Evolutionary conservation across 1,139 yeast genomes (phyloP), one percentile per base, ranked within the genome.

Genomic region (Kodamaea arcana): DNA sequence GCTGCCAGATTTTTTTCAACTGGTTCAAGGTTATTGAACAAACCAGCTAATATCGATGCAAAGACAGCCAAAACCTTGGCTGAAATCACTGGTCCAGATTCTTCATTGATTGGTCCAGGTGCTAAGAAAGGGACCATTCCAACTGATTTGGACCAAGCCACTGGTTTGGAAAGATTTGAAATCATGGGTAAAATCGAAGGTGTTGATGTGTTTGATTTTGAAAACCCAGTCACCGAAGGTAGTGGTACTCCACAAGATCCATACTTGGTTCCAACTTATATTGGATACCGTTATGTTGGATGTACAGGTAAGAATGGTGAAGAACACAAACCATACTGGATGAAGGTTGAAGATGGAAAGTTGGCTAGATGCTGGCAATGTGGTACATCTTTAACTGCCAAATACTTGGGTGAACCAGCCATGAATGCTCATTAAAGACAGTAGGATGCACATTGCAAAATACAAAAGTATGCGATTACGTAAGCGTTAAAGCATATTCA

Each of bases 281-380:
- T 88, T 60, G 88, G 86, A 54, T 80, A 80, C 75, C 86, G 97
- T 75, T 90, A 87, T 61, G 92, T 94, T 54, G 99, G 97, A 44
- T 92, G 98, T 73, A 84, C 94, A 50, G 99, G 99, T 59, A 79
- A 86, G 52, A 56, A 52, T 27, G 95, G 94, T 56, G 95, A 92
- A 43, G 96, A 88, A 50, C 97, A 90, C 71, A 80, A 78, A 54
- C 80, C 87, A 50, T 80, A 80, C 80, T 92, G 98, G 97, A 77
- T 92, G 72, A 83, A 82, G 69, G 95, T 95, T 53, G 83, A 90
- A 51, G 78, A 75, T 48, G 86, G 78, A 38, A 72, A 84, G 67
- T 82, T 82, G 47, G 86, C 86, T 50, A 88, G 99, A 80, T 94
- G 97, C 74, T 87, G 97, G 95, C 97, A 90, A 65, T 92, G 97